Conservation (phyloP, 208 protist genomes). For the Trypanosoma avium region DNA sequence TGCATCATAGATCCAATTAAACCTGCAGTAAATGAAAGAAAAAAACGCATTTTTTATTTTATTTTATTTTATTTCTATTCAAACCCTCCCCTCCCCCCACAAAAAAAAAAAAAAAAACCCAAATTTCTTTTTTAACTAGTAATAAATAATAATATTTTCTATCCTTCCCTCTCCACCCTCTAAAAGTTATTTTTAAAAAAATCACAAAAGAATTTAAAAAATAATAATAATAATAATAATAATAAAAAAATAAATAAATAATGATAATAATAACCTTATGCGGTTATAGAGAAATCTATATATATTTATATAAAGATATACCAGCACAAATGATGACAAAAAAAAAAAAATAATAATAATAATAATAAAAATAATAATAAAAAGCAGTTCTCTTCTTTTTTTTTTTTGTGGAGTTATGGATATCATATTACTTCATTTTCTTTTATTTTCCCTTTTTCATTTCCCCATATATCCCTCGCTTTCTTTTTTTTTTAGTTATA, state of each 20-base stretch:
- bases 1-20: constrained; percentile 27
- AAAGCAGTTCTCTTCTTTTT: too few species aligned
- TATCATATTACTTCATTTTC: too few species aligned
- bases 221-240: constrained; percentile 10
- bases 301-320: constrained; percentile 12
- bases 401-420: too few species aligned
- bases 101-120: constrained; percentile 9
- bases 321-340: neutral
- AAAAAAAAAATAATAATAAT: neutral
- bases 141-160: too few species aligned
- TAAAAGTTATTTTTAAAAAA: too few species aligned
- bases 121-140: neutral
- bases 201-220: neutral
- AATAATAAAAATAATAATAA: constrained; percentile 8
- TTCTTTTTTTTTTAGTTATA: constrained; percentile 5
- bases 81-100: too few species aligned
- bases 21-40: constrained; percentile 32
- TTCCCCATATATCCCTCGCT: too few species aligned
- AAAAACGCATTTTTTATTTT: constrained; percentile 42
- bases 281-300: constrained; percentile 8
- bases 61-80: too few species aligned
- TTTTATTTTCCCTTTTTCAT: too few species aligned
- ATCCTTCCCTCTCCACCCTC: too few species aligned
- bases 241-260: constrained; percentile 3
- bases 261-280: neutral